Conservation (phyloP, 176 grass and related monocot species). For the Cenchrus americanus region DNA sequence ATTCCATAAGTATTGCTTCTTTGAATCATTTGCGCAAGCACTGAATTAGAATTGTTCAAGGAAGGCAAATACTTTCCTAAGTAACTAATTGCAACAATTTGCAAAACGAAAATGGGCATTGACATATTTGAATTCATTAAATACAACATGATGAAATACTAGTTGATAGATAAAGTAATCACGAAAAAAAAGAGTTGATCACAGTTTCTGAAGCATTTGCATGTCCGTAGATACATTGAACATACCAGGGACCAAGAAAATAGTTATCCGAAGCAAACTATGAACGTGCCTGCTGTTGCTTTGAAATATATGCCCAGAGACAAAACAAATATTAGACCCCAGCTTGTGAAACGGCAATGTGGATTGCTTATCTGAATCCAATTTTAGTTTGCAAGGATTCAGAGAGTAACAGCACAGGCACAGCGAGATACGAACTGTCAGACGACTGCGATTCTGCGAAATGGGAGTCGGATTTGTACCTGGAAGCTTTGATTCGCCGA, state of each 20-base stretch:
- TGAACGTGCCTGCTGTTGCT: not conserved
- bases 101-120: not conserved
- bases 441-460: not conserved
- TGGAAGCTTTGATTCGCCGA: not conserved
- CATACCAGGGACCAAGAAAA: not conserved
- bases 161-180: not conserved
- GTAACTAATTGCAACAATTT: not conserved
- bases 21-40: not conserved
- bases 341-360: too few relatives aligned
- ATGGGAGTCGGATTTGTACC: not conserved
- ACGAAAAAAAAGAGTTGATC: not conserved
- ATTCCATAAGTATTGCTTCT: not conserved
- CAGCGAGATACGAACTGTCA: not conserved
- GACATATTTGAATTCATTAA: not conserved
- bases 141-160: not conserved
- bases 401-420: not conserved
- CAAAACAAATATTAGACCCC: not conserved
- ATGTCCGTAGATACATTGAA: not conserved
- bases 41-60: not conserved
- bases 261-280: not conserved
- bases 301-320: slow-evolving; percentile 34
- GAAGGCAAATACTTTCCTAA: not conserved
- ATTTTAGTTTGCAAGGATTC: too few relatives aligned
- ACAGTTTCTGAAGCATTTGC: not conserved
- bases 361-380: not conserved